Evolutionary conservation across 768 basidiomycete species (phyloP).

Genomic region (Pleurotus sapidus): DNA sequence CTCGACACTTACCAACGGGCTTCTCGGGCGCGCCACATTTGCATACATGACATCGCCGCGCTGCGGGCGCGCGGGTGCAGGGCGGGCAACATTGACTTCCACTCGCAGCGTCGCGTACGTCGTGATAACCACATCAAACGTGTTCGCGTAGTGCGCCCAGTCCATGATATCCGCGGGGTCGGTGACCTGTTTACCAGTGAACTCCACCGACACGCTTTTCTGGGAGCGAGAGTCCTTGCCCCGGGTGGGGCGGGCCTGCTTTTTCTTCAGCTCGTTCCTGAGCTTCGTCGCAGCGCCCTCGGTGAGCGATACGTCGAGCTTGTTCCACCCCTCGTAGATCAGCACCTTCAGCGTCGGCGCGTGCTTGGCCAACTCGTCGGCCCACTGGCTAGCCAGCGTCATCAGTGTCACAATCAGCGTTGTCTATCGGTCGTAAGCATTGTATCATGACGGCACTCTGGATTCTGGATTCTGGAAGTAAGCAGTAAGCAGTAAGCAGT

Average conservation of each 20-base stretch:
- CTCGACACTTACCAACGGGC: conserved; percentile 80
- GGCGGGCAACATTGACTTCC: conserved; percentile 74
- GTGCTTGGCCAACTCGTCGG: conserved; percentile 71
- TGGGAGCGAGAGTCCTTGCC: background rate
- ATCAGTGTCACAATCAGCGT: conserved; percentile 88
- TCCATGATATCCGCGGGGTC: conserved; percentile 38
- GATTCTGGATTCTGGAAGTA: too few relatives aligned
- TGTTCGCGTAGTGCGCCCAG: conserved; percentile 65
- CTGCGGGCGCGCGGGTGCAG: conserved; percentile 69
- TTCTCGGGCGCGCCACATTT: conserved; percentile 52
- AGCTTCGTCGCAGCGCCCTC: conserved; percentile 18
- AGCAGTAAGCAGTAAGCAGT: too few relatives aligned
- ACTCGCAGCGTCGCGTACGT: conserved; percentile 68
- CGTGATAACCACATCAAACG: conserved; percentile 78
- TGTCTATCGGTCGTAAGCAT: too few relatives aligned
- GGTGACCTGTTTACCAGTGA: conserved; percentile 20
- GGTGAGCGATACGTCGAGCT: conserved; percentile 52
- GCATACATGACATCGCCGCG: conserved; percentile 64
- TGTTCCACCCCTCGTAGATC: conserved; percentile 81
- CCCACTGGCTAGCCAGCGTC: conserved; percentile 80
- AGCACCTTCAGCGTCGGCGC: conserved; percentile 78
- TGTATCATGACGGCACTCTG: too few relatives aligned
- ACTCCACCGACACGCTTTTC: conserved; percentile 19
- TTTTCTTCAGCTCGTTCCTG: background rate
- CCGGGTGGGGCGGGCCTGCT: background rate